These are phyloP conservation scores for Chaetoscypha palmicola DNA, from an alignment of 2,329 filamentous ascomycete genomes.

Conservation along the genomic window DNA sequence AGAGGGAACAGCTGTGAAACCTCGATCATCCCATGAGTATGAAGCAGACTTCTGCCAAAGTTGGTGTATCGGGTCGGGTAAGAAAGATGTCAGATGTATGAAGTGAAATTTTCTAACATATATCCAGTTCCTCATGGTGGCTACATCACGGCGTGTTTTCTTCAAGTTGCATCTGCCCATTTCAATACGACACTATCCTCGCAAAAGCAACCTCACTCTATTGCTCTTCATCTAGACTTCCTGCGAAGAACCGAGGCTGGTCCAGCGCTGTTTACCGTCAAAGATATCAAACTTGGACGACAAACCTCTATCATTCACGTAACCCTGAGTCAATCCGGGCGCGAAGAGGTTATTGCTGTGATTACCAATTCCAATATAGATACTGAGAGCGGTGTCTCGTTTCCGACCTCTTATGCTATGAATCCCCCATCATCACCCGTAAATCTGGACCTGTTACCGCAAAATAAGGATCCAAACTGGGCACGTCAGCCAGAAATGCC, in stretches of 20 bases:
- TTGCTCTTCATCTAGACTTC: slow-evolving; percentile 59
- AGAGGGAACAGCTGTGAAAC: slow-evolving; percentile 42
- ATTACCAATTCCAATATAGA: slow-evolving; percentile 57
- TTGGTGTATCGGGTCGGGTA: slow-evolving; percentile 62
- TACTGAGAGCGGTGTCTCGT: slow-evolving; percentile 50
- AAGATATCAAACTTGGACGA: slow-evolving; percentile 57
- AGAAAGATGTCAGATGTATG: slow-evolving; percentile 1
- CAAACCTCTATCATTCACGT: slow-evolving; percentile 59
- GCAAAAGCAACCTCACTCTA: slow-evolving; percentile 54
- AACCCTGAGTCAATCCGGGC: slow-evolving; percentile 46
- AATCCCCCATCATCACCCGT: slow-evolving; percentile 32
- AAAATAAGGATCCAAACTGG: slow-evolving; percentile 43
- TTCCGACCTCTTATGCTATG: slow-evolving; percentile 47
- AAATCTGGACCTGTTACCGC: slow-evolving; percentile 35
- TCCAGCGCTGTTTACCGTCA: slow-evolving; percentile 48
- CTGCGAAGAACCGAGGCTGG: slow-evolving; percentile 55
- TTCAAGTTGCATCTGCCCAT: slow-evolving; percentile 51
- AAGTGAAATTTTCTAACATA: not conserved
- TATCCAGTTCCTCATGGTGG: slow-evolving; percentile 61
- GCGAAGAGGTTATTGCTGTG: slow-evolving; percentile 57
- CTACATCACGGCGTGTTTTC: slow-evolving; percentile 57
- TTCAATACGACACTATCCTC: slow-evolving; percentile 50
- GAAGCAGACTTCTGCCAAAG: slow-evolving; percentile 46
- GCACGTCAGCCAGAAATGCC: slow-evolving; percentile 16
- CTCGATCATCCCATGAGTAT: slow-evolving; percentile 50